These are phyloP conservation scores for Penicillium olsonii DNA, from an alignment of 2,329 filamentous ascomycete genomes.

Conservation along the genomic window DNA sequence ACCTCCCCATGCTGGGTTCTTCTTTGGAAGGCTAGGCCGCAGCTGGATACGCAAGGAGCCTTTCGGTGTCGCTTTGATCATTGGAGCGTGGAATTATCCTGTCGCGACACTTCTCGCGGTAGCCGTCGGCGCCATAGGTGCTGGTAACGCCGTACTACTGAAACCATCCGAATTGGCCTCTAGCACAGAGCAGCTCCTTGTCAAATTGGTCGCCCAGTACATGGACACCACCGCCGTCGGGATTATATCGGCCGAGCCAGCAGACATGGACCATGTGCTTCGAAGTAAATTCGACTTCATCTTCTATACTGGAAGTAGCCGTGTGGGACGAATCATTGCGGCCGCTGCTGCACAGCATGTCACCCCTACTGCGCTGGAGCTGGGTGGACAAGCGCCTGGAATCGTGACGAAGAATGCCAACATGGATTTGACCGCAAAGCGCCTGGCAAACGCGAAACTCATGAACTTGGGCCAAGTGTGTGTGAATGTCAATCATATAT, in stretches of 20 bases:
- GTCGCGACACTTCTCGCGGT: too few species aligned
- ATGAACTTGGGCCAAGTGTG: slow-evolving; percentile 87
- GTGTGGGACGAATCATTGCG: slow-evolving; percentile 79
- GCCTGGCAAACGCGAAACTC: slow-evolving; percentile 84
- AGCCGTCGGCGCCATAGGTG: slow-evolving; percentile 89
- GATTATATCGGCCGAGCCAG: slow-evolving; percentile 81
- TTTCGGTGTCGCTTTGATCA: too few species aligned
- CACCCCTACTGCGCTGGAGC: slow-evolving; percentile 82
- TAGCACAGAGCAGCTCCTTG: slow-evolving; percentile 70
- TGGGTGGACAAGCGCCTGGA: slow-evolving; percentile 86
- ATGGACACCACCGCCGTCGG: too few species aligned
- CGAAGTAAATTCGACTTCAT: too few species aligned
- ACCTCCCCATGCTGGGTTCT: too few species aligned
- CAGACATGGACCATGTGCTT: too few species aligned
- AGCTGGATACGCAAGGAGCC: too few species aligned
- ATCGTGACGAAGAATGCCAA: slow-evolving; percentile 84
- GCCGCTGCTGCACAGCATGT: slow-evolving; percentile 85
- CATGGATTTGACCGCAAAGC: slow-evolving; percentile 72
- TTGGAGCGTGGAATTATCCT: too few species aligned
- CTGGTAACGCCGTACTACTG: slow-evolving; percentile 81
- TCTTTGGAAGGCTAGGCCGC: too few species aligned
- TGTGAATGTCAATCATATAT: too few species aligned
- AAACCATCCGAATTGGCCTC: slow-evolving; percentile 87
- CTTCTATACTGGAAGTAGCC: slow-evolving; percentile 81
- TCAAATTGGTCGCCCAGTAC: too few species aligned